Base-by-base conservation (phyloP, 768 basidiomycete genomes). In the Leccinum boreale region DNA sequence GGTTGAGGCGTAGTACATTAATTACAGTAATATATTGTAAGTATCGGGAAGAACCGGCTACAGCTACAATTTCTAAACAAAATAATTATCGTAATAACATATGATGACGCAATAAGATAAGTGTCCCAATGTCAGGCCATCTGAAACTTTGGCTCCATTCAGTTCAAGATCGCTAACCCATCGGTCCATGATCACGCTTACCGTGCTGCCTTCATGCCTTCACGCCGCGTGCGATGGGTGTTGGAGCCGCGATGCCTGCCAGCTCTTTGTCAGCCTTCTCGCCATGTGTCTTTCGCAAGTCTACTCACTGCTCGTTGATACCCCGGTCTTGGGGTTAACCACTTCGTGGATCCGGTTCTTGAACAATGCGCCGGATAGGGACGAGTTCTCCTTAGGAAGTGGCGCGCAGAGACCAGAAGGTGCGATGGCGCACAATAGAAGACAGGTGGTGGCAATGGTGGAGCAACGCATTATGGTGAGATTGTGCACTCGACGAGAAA, bases 281-380 rank as follows among this genome's bases (percentile, higher is more conserved):
- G 17, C 44, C 23, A 54, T 44, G 21, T 28, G 28, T 56, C 19
- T 39, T 29, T 29, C 19, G 17, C 28, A 19, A 47, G 17, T 33
- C 21, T 11, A 55, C 66, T 58, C 36, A 67, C 59, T 26, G 31
- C 12, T 33, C 7, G 39, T 52, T 31, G 29, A n/a, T 8, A 17
- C 46, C 26, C 52, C 29, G 23, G 47, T 31, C 36, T 57, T 58
- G n/a, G 62, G 67, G 47, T 50, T 44, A 39, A 59, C 57, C 42
- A 58, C 55, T 45, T 71, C 48, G 45, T 70, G 67, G 51, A 71
- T 57, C 21, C 61, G 58, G 39, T 57, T 52, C 65, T 61, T 69
- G 28, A 54, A 57, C 48, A 67, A 29, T 23, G 60, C 57, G 2
- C 62, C 67, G 11, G n/a, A 15, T 7, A 50, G 62, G 2, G 58